Conservation (phyloP, 2,329 filamentous ascomycete species). For the Ambrosiella xylebori region DNA sequence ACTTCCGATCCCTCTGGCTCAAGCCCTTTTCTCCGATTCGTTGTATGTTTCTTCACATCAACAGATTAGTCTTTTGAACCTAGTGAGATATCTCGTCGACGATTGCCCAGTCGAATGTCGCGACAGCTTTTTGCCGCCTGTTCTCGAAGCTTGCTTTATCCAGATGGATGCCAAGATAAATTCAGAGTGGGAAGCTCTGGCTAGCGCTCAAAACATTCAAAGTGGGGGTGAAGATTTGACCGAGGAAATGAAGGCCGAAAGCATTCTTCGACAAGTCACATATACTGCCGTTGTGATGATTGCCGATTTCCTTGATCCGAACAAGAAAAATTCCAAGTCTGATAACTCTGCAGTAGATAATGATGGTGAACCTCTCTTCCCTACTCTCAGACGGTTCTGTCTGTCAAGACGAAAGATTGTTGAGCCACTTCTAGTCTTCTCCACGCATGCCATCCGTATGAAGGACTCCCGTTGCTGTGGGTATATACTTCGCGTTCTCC, state of each 20-base stretch:
- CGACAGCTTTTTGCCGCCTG: conserved; percentile 64
- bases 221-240: conserved; percentile 63
- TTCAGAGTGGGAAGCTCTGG: conserved; percentile 68
- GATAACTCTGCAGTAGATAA: not conserved
- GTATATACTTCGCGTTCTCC: conserved; percentile 71
- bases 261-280: conserved; percentile 80
- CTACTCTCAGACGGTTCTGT: conserved; percentile 64
- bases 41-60: conserved; percentile 78
- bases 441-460: conserved; percentile 77
- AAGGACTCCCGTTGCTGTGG: conserved; percentile 77
- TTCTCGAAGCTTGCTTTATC: conserved; percentile 65
- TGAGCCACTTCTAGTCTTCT: conserved; percentile 79
- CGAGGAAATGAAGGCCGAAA: conserved; percentile 97
- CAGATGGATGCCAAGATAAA: conserved; percentile 80
- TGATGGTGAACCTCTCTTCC: conserved; percentile 17
- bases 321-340: conserved; percentile 28
- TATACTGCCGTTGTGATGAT: conserved; percentile 87
- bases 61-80: conserved; percentile 77
- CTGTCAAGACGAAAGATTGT: conserved; percentile 61
- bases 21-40: conserved; percentile 69
- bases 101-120: conserved; percentile 71
- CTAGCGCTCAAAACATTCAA: conserved; percentile 40
- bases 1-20: conserved; percentile 64
- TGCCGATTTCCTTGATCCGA: conserved; percentile 70
- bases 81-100: conserved; percentile 77